These are phyloP conservation scores for Leccinum barrowsii DNA, from an alignment of 768 basidiomycete genomes.

Conservation along the genomic window DNA sequence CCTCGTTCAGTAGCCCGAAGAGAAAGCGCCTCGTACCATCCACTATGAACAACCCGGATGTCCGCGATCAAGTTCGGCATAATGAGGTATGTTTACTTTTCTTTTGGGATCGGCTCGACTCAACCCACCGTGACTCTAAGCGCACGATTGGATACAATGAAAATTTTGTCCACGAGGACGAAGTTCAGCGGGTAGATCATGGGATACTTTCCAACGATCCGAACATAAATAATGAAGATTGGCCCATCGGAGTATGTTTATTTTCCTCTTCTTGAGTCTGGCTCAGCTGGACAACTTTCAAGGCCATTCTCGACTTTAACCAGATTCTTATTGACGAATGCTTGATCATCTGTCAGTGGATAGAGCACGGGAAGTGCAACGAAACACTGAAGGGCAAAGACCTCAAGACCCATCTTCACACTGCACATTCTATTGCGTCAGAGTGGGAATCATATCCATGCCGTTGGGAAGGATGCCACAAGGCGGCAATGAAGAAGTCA, in stretches of 20 bases:
- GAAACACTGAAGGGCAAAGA: not conserved
- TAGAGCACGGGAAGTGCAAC: not conserved
- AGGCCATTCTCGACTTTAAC: slow-evolving; percentile 8
- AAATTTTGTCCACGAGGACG: not conserved
- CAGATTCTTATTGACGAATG: not conserved
- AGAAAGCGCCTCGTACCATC: not conserved
- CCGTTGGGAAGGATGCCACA: slow-evolving; percentile 5
- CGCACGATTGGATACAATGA: not conserved
- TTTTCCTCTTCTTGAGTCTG: not conserved
- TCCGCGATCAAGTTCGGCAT: not conserved
- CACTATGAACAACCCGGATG: not conserved
- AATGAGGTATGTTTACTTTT: not conserved
- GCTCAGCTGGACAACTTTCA: not conserved
- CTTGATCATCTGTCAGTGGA: slow-evolving; percentile 5
- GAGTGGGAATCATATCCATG: slow-evolving; percentile 4
- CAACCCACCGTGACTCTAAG: not conserved
- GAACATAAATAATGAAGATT: not conserved
- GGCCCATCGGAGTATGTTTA: not conserved
- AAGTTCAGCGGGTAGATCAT: not conserved
- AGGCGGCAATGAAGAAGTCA: not conserved
- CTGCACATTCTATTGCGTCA: not conserved
- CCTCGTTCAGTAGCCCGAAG: not conserved
- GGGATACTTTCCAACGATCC: not conserved
- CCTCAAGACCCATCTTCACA: slow-evolving; percentile 4
- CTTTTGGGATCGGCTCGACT: not conserved